A percentile compares a stretch with the other conserved stretches of the same genome.
Evolutionary conservation across 805 yeast genomes (phyloP).

Genomic region (Barnettozyma populi): DNA sequence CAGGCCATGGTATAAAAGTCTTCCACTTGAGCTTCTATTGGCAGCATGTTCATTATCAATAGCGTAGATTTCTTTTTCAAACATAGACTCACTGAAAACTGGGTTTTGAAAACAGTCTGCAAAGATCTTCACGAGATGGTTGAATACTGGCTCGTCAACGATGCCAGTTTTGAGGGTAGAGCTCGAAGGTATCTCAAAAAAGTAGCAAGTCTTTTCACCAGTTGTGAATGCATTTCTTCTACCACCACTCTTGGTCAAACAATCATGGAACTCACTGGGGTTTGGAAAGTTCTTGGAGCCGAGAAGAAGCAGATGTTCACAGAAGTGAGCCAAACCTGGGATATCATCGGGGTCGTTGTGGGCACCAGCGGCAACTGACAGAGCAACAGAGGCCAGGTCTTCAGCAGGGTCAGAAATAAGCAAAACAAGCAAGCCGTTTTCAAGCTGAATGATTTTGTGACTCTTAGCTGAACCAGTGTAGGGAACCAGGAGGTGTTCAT

Average conservation of each 20-base stretch:
- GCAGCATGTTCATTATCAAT: conserved; percentile 61
- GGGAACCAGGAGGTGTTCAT: conserved; percentile 29
- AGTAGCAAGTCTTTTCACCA: conserved; percentile 60
- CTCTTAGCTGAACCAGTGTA: conserved; percentile 32
- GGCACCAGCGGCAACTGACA: conserved; percentile 78
- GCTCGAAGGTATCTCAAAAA: conserved; percentile 52
- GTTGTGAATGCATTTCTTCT: conserved; percentile 62
- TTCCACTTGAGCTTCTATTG: conserved; percentile 40
- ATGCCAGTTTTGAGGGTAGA: conserved; percentile 19
- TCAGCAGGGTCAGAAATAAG: conserved; percentile 72
- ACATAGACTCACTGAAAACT: conserved; percentile 35
- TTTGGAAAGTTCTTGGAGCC: conserved; percentile 53
- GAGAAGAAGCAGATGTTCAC: conserved; percentile 67
- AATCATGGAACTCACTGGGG: conserved; percentile 39
- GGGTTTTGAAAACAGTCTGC: conserved; percentile 49
- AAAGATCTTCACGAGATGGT: conserved; percentile 42
- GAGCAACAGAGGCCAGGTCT: conserved; percentile 59
- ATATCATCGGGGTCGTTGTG: conserved; percentile 65
- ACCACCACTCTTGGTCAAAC: conserved; percentile 48
- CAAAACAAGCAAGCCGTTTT: conserved; percentile 64
- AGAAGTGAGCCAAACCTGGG: conserved; percentile 84
- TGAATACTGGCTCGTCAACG: conserved; percentile 33
- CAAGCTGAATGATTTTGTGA: conserved; percentile 43
- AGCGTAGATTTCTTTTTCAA: conserved; percentile 50
- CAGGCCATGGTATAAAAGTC: conserved; percentile 54